Conservation (phyloP, 352 stramenopile species). For the Globisporangium spiculum region DNA sequence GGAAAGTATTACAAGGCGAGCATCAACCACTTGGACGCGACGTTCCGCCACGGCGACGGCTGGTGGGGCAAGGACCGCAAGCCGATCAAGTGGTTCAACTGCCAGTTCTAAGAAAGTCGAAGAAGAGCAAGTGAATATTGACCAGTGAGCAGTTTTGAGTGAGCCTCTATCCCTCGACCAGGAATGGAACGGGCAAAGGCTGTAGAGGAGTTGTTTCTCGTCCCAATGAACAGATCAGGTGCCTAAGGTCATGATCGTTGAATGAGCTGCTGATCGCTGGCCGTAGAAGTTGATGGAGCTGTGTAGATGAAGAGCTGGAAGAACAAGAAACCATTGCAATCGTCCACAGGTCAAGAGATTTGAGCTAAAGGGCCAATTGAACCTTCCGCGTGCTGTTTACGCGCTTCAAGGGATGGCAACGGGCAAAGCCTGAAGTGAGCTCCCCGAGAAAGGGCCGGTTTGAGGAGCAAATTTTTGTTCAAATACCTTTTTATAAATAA, state of each 20-base stretch:
- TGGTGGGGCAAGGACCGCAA: conserved; percentile 28
- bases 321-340: no score
- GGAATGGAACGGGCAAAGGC: no score
- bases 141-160: no score
- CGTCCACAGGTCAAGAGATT: no score
- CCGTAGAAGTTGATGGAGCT: no score
- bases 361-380: no score
- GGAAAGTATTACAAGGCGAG: conserved; percentile 27
- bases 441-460: not conserved
- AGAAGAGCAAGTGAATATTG: not conserved
- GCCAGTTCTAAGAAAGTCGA: conserved; percentile 19
- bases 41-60: conserved; percentile 27
- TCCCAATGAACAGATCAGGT: no score
- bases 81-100: conserved; percentile 36
- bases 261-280: no score
- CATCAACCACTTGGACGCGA: conserved; percentile 34
- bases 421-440: not conserved
- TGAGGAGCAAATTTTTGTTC: not conserved
- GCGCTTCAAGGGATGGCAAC: not conserved
- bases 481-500: not conserved
- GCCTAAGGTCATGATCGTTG: no score
- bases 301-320: no score
- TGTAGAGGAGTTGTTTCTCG: no score
- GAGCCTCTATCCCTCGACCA: no score
- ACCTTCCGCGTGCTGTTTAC: not conserved